Base-by-base conservation (phyloP, 371 early-diverging fungal species). In the Apophysomyces sp. region DNA sequence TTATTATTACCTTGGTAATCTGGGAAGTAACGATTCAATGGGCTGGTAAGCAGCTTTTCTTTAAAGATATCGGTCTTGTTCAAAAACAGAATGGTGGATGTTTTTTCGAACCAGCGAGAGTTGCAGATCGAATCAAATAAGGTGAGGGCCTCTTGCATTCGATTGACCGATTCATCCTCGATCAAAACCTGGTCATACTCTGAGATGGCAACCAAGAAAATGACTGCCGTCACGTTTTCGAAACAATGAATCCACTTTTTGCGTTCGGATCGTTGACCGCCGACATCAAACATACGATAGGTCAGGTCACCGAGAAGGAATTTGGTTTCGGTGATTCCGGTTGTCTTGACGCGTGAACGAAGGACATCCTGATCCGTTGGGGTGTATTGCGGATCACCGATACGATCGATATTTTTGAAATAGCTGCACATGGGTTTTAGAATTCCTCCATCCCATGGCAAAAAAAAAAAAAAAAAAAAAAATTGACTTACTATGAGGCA, bases 181-280 rank as follows among this genome's bases (percentile, higher is more conserved):
- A 92, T 86, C 52, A 97, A 79, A 31, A 92, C 91, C 73, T 97
- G 97, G 68, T 97, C 96, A 73, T 95, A 97, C 65, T 94, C 97
- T 52, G 87, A 86, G 39, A 96, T 92, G 27, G 96, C 95, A 4
- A 94, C 96, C 63, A 94, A 72, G 72, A 95, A 97, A 18, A 97
- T 76, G 36, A 97, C 88, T 0, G 96, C 92, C 13, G 95, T 96
- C 24, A 97, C 97, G 64, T 92, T 91, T 63, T 96, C 97, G 73
- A 95, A 91, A 69, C 94, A 96, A 57, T 95, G 95, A 32, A 93
- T 86, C 98, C 98, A 96, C 71, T 95, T 95, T 63, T 94, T 96
- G 55, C 98, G 86, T 68, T 94, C 94, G 16, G 89, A 88, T 28
- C 94, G 79, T 74, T 96, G 96, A 13, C 96, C 96, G 53, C 96